phyloP scores from a whole-genome alignment of 2,329 filamentous ascomycete genomes.

The Chaetomiaceae sp. region DNA sequence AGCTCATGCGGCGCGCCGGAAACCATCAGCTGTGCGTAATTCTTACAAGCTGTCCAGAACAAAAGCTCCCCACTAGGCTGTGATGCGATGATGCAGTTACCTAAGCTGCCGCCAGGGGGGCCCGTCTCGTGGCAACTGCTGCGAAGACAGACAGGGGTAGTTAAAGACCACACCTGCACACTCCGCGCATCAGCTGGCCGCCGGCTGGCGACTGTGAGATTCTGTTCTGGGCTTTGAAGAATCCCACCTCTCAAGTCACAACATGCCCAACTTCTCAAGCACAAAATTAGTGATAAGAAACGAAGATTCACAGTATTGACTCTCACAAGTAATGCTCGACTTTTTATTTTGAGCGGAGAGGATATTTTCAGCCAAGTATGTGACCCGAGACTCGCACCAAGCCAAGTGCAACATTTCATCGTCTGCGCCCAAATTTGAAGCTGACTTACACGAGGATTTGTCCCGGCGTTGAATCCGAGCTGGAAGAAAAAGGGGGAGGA shows the following conservation, averaged over 20 bases:
- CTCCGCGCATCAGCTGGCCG: not conserved
- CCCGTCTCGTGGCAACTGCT: not conserved
- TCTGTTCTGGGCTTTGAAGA: not conserved
- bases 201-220: not conserved
- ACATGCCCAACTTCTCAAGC: no score
- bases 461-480: no score
- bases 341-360: no score
- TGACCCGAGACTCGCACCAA: not conserved
- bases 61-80: slow-evolving; percentile 1
- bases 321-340: no score
- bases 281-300: no score
- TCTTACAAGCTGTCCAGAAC: slow-evolving; percentile 20
- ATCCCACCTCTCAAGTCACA: not conserved
- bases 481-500: no score
- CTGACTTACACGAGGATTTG: no score
- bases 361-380: no score
- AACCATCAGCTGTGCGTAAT: not conserved
- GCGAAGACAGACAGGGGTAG: not conserved
- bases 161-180: not conserved
- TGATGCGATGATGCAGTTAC: slow-evolving; percentile 7
- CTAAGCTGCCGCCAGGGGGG: slow-evolving; percentile 2
- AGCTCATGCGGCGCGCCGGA: not conserved
- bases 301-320: no score
- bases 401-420: not conserved
- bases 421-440: not conserved